Evolutionary conservation across 495 filamentous ascomycete species (phyloP).

Genomic region (Pyrenula aspistea): DNA sequence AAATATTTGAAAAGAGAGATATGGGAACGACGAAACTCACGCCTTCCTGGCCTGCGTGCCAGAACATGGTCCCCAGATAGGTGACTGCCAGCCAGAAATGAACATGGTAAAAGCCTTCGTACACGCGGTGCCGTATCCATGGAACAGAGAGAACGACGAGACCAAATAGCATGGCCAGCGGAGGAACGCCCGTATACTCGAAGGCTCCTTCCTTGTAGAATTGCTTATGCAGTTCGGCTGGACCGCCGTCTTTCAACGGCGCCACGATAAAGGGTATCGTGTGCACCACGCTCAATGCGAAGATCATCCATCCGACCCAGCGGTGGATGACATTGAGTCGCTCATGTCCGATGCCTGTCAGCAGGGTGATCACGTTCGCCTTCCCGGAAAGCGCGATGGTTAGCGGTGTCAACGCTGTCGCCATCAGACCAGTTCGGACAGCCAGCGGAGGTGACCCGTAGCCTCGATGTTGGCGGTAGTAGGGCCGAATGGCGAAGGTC

Average conservation of each 20-base stretch:
- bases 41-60: conserved; percentile 10
- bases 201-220: conserved; percentile 13
- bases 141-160: conserved; percentile 20
- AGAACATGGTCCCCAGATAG: conserved; percentile 14
- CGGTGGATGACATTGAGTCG: conserved; percentile 33
- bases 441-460: conserved; percentile 30
- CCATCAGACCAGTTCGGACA: conserved; percentile 29
- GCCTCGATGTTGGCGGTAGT: conserved; percentile 20
- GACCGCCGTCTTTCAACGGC: conserved; percentile 14
- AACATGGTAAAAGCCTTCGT: conserved; percentile 9
- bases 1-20: too few species aligned
- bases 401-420: conserved; percentile 26
- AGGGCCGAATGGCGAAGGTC: conserved; percentile 19
- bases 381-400: conserved; percentile 24
- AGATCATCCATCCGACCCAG: conserved; percentile 25
- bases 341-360: conserved; percentile 34
- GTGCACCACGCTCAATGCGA: conserved; percentile 26
- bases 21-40: background rate
- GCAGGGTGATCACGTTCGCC: conserved; percentile 25
- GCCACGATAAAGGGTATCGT: conserved; percentile 32
- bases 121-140: conserved; percentile 15
- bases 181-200: conserved; percentile 22
- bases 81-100: conserved; percentile 10
- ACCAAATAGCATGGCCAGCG: conserved; percentile 19
- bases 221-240: conserved; percentile 6